Base-by-base conservation (phyloP, 2,329 filamentous ascomycete species). In the Cladosporium oxysporum region DNA sequence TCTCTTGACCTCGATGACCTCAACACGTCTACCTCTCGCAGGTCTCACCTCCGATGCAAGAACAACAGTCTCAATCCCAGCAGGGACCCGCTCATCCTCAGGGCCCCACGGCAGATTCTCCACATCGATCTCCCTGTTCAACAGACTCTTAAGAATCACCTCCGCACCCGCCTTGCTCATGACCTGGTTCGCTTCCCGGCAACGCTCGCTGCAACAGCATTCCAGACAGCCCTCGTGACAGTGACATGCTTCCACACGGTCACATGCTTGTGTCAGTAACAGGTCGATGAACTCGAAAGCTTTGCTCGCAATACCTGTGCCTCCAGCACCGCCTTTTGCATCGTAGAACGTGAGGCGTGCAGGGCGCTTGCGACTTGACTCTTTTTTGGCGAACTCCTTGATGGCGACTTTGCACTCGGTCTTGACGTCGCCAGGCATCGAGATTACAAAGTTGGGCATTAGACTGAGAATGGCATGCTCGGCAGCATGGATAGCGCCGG, bases 321-420 rank as follows among this genome's bases (percentile, higher is more conserved):
- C 94, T 52, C 87, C 86, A 0, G 90, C 85, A 0, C 94, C 94
- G 8, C 95, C 95, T 78, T 96, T 97, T 2, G 92, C 90, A 76
- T 98, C 95, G 78, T 98, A 99, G 74, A 99, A 97, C 0, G 92
- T 97, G 58, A 99, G 79, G 0, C 95, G 83, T 0, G 93, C 95
- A 0, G 94, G 95, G 4, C 95, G 85, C 79, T 97, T 97, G 33
- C 93, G 85, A 31, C 81, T 80, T 0, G 87, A 88, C 73, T 90
- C 87, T 62, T 83, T 82, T 71, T 87, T 87, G 0, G 91, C 88
- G 69, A 97, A 92, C 78, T 98, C 94, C 77, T 98, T 98, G 67
- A 91, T 82, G 2, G 90, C 88, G 66, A 90, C 87, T 81, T 98
- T 98, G 79, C 95, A 98, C 79, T 98, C 95, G 0, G 95, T 98